Conservation (phyloP, 2,329 filamentous ascomycete genomes). For the Diaporthe caulivora region DNA sequence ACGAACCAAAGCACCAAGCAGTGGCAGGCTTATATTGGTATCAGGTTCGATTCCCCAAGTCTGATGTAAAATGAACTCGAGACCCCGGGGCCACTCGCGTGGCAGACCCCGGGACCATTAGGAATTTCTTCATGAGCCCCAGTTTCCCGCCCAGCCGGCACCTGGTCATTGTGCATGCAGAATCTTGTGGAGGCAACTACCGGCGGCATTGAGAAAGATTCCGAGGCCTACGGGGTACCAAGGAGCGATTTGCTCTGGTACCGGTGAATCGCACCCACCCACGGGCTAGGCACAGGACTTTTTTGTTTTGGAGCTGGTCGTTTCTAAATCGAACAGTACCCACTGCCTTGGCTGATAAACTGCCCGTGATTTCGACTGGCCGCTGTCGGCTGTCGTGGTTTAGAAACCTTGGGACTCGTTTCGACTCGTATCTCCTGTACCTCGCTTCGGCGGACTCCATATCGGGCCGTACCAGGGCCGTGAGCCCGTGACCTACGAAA, state of each 20-base stretch:
- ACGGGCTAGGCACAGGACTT: slow-evolving; percentile 18
- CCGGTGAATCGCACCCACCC: slow-evolving; percentile 10
- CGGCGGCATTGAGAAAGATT: slow-evolving; percentile 8
- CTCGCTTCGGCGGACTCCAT: slow-evolving; percentile 23
- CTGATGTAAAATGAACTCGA: slow-evolving; percentile 36
- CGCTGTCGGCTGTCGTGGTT: neutral
- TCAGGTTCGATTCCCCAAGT: slow-evolving; percentile 3
- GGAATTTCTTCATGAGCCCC: neutral
- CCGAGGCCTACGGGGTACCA: slow-evolving; percentile 13
- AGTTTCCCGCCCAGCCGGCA: slow-evolving; percentile 25
- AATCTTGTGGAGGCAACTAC: slow-evolving; percentile 23
- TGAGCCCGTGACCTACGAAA: neutral
- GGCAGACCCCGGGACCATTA: slow-evolving; percentile 24
- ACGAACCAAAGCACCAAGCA: neutral
- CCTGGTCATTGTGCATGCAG: slow-evolving; percentile 26
- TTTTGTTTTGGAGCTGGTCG: slow-evolving; percentile 30
- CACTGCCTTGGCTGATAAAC: neutral
- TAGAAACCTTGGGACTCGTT: neutral
- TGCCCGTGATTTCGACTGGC: neutral
- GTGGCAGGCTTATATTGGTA: slow-evolving; percentile 14
- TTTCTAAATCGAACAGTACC: neutral
- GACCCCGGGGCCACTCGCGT: slow-evolving; percentile 25
- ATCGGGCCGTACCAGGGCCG: slow-evolving; percentile 18
- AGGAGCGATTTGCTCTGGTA: neutral
- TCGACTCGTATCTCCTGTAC: slow-evolving; percentile 4